Percentiles rank a stretch among this genome's conserved stretches.
Evolutionary conservation across 1,139 yeast species (phyloP).

Genomic region (Wickerhamomyces sp.): DNA sequence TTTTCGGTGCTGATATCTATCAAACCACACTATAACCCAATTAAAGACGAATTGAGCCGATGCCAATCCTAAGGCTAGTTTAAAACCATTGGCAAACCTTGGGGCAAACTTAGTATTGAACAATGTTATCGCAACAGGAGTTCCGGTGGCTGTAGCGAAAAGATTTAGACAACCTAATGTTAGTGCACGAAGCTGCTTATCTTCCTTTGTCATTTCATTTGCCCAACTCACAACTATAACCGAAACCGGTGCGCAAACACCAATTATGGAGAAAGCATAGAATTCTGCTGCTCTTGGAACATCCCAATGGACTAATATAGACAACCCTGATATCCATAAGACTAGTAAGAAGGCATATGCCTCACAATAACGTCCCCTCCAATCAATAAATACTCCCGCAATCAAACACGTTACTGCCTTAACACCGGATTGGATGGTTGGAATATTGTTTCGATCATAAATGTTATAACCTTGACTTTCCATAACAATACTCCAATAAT

Average conservation of each 20-base stretch:
- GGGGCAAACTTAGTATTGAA: constrained; percentile 25
- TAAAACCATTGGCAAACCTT: constrained; percentile 26
- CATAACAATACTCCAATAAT: constrained; percentile 2
- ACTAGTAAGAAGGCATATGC: background rate
- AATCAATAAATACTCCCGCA: constrained; percentile 1
- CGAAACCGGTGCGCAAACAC: background rate
- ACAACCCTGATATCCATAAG: constrained; percentile 1
- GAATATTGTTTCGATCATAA: constrained; percentile 4
- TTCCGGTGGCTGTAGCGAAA: background rate
- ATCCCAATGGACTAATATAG: constrained; percentile 3
- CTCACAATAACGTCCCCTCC: background rate
- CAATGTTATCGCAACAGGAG: background rate
- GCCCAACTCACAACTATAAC: constrained; percentile 2
- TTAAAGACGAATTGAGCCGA: background rate
- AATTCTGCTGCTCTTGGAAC: constrained; percentile 2
- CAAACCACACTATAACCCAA: constrained; percentile 1
- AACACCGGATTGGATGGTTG: constrained; percentile 2
- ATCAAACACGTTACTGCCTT: background rate
- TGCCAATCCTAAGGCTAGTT: constrained; percentile 1
- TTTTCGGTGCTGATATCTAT: constrained; percentile 4
- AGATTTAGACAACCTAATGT: constrained; percentile 4
- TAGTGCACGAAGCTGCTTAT: constrained; percentile 2
- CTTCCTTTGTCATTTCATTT: constrained; percentile 4
- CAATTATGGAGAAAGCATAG: constrained; percentile 1
- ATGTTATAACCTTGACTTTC: constrained; percentile 2